Base-by-base conservation (phyloP, 345 rosid genomes). In the Brassica napus region DNA sequence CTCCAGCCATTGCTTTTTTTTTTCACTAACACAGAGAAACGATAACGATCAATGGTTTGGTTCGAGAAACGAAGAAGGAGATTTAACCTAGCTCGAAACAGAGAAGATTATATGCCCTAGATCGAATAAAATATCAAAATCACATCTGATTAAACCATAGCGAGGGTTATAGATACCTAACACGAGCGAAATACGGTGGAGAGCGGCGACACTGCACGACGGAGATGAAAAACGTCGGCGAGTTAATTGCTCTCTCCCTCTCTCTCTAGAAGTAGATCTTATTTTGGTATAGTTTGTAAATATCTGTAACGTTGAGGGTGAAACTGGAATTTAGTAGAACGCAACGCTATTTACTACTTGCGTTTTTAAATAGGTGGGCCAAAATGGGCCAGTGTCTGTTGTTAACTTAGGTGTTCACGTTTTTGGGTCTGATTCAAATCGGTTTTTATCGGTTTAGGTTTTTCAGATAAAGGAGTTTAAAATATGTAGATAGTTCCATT, bases 1-100 rank as follows among this genome's bases (percentile, higher is more conserved):
- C 95, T 7, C 76, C 82, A 9, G 86, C 89, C 94, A 90, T 90
- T 2, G 16, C 39, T 64, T 42, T 64, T 49, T 70, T 8, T 37
- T 37, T 9, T 66, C 47, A 2, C 74, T 69, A 49, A 31, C 44
- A 28, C 30, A 65, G 6, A 23, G 1, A 66, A 5, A 12, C 4
- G 8, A 0, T 42, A 14, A 16, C 1, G 2, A 31, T 55, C 26
- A 5, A 42, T 1, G 4, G 2, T 49, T 49, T 49, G 55, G 14
- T 55, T 35, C 58, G 8, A 6, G 68, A 58, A 28, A 42, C 72
- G 1, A 58, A 75, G 55, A 34, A 16, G 52, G 71, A 54, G 52
- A 75, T 75, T 67, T 2, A 37, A 75, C 58, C 72, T 52, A 52
- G 58, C 21, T 52, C 58, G 18, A 52, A 52, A 52, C 8, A 52